These are phyloP conservation scores for Alternaria dauci DNA, from an alignment of 2,329 filamentous ascomycete species.

Conservation along the genomic window DNA sequence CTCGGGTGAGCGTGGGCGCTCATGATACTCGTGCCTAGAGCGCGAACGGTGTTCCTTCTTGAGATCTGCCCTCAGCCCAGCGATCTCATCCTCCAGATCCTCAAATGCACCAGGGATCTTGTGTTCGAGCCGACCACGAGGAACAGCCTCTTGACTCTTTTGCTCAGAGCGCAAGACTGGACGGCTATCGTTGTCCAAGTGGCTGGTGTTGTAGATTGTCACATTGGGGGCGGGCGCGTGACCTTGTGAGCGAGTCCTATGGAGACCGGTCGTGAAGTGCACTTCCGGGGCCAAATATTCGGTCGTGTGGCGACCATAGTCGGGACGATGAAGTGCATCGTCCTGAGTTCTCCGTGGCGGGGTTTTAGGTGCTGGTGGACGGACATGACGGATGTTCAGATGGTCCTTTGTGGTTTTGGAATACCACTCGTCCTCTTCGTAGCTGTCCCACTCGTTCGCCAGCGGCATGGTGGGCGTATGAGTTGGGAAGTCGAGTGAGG, in stretches of 20 bases:
- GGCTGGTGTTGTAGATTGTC: slow-evolving; percentile 57
- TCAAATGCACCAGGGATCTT: slow-evolving; percentile 46
- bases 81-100: slow-evolving; percentile 46
- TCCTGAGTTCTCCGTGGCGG: slow-evolving; percentile 27
- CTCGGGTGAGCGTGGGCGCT: slow-evolving; percentile 22
- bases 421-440: slow-evolving; percentile 47
- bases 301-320: slow-evolving; percentile 36
- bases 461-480: slow-evolving; percentile 30
- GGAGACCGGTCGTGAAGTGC: slow-evolving; percentile 45
- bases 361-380: slow-evolving; percentile 16
- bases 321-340: slow-evolving; percentile 26
- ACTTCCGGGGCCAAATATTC: slow-evolving; percentile 44
- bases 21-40: slow-evolving; percentile 31
- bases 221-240: slow-evolving; percentile 55
- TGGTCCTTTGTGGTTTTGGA: slow-evolving; percentile 19
- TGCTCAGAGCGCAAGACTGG: slow-evolving; percentile 47
- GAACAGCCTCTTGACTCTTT: slow-evolving; percentile 30
- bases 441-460: slow-evolving; percentile 38
- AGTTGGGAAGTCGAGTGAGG: background rate
- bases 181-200: slow-evolving; percentile 49
- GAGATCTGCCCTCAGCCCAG: slow-evolving; percentile 40
- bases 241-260: slow-evolving; percentile 57
- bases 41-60: slow-evolving; percentile 36
- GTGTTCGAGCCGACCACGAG: slow-evolving; percentile 37
- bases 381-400: slow-evolving; percentile 45